Conservation (phyloP, 2,329 filamentous ascomycete species). For the Paecilomyces variotii region DNA sequence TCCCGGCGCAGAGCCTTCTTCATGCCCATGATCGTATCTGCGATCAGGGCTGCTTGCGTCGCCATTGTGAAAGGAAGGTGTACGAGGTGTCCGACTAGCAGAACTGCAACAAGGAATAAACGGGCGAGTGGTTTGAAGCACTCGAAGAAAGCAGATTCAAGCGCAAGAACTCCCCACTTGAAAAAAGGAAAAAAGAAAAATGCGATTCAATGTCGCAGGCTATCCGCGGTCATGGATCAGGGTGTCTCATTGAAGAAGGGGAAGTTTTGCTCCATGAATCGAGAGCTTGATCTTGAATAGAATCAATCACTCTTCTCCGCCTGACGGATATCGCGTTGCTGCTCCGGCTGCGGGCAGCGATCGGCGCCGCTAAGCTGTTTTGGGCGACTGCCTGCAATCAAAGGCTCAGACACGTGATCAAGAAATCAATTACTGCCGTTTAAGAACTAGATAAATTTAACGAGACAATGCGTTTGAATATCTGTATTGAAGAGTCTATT, state of each 20-base stretch:
- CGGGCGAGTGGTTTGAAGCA: too few relatives aligned
- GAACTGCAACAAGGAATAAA: background rate
- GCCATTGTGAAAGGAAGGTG: constrained; percentile 26
- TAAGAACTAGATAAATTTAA: too few relatives aligned
- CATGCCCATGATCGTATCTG: constrained; percentile 48
- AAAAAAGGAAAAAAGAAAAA: background rate
- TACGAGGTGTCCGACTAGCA: background rate
- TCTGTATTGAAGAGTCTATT: background rate
- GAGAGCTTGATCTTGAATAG: background rate
- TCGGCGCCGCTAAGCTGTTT: background rate
- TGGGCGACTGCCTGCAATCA: background rate
- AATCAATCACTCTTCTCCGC: background rate
- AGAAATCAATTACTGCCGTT: background rate
- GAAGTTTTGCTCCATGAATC: background rate
- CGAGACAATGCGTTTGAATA: background rate
- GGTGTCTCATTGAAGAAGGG: background rate
- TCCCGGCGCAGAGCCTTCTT: constrained; percentile 44
- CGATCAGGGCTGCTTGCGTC: constrained; percentile 38
- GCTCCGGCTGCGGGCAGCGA: background rate
- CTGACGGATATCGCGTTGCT: background rate
- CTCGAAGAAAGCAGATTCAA: background rate
- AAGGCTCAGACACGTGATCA: background rate
- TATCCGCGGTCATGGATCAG: background rate
- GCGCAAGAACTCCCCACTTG: background rate
- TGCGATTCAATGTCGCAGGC: background rate